Evolutionary conservation across 352 stramenopile species (phyloP).

Genomic region (Phytophthora chlamydospora): DNA sequence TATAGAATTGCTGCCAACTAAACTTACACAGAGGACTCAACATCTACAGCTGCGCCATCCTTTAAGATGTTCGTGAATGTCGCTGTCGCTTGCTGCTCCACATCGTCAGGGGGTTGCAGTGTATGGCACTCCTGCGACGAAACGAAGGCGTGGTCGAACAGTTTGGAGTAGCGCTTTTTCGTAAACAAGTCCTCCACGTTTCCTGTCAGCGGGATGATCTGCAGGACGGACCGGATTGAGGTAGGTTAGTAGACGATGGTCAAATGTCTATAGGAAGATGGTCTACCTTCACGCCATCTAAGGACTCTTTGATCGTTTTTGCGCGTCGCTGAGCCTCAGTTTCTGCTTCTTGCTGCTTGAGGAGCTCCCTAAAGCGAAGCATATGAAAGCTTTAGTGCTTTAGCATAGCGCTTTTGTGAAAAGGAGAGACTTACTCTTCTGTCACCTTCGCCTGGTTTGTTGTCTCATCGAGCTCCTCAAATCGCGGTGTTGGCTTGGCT

Average conservation of each 20-base stretch:
- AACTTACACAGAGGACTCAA: conserved; percentile 80
- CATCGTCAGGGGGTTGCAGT: conserved; percentile 39
- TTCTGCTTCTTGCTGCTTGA: conserved; percentile 37
- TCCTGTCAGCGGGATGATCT: conserved; percentile 75
- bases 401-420: no score
- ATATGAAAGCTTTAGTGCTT: background rate
- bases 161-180: conserved; percentile 64
- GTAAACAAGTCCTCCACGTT: conserved; percentile 61
- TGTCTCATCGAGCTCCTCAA: conserved; percentile 41
- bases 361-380: conserved; percentile 24
- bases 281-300: conserved; percentile 66
- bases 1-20: background rate
- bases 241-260: background rate
- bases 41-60: conserved; percentile 49
- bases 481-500: conserved; percentile 11
- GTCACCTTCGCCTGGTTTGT: conserved; percentile 21
- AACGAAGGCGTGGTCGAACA: conserved; percentile 75
- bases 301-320: conserved; percentile 52
- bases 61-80: conserved; percentile 51
- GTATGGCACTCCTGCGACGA: conserved; percentile 67
- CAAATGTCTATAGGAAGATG: background rate
- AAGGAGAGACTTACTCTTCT: conserved; percentile 15
- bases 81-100: conserved; percentile 14
- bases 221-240: background rate
- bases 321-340: conserved; percentile 41